Conservation (phyloP, 2,329 filamentous ascomycete genomes). For the Neonectria ditissima region DNA sequence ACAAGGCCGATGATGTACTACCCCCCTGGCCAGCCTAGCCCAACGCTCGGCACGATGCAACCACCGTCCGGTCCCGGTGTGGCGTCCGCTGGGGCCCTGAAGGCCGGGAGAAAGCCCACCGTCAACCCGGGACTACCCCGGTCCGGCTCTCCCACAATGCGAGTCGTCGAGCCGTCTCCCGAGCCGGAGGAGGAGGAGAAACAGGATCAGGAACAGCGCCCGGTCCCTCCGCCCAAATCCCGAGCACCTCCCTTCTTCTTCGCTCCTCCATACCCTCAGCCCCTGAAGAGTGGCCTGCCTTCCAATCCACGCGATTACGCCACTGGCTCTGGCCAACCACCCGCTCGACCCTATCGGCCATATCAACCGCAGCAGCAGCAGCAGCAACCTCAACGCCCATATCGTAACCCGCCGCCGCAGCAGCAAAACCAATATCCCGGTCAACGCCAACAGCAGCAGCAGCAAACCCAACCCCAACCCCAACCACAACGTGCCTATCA, state of each 20-base stretch:
- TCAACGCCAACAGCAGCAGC: constrained; percentile 19
- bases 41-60: constrained; percentile 54
- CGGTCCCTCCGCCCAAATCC: constrained; percentile 20
- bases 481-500: constrained; percentile 35
- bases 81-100: constrained; percentile 16
- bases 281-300: constrained; percentile 31
- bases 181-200: constrained; percentile 37
- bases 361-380: constrained; percentile 28
- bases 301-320: constrained; percentile 34
- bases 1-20: constrained; percentile 49
- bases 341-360: constrained; percentile 7
- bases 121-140: constrained; percentile 39
- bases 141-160: constrained; percentile 52
- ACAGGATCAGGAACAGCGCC: constrained; percentile 21
- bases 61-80: constrained; percentile 24
- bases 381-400: constrained; percentile 23
- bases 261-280: constrained; percentile 40
- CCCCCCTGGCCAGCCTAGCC: constrained; percentile 56
- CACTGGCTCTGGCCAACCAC: constrained; percentile 28
- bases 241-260: constrained; percentile 40
- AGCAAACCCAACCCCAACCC: constrained; percentile 39
- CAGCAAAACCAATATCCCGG: constrained; percentile 30
- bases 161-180: constrained; percentile 52
- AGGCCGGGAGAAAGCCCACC: constrained; percentile 20
- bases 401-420: constrained; percentile 31